Percentiles rank a stretch among this genome's conserved stretches.
phyloP scores from a whole-genome alignment of 2,329 filamentous ascomycete genomes.

The Blumeria graminis region DNA sequence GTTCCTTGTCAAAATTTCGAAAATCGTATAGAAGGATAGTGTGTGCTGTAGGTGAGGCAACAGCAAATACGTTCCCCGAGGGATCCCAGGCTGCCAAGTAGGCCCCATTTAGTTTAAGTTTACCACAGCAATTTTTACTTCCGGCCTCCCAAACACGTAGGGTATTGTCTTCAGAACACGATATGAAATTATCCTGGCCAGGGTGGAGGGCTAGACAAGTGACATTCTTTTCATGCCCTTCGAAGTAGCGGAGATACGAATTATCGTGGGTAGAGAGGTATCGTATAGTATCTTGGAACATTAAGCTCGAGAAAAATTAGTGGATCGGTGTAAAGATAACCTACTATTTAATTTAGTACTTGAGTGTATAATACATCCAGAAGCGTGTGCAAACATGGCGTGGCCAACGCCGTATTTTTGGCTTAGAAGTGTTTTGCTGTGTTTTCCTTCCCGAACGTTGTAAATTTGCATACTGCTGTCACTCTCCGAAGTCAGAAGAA shows the following conservation, averaged over 20 bases:
- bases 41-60: slow-evolving; percentile 60
- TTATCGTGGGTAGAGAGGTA: slow-evolving; percentile 89
- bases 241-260: slow-evolving; percentile 87
- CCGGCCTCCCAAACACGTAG: slow-evolving; percentile 69
- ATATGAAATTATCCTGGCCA: slow-evolving; percentile 73
- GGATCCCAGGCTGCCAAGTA: slow-evolving; percentile 80
- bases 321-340: slow-evolving; percentile 5
- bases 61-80: slow-evolving; percentile 72
- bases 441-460: slow-evolving; percentile 72
- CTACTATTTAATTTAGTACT: slow-evolving; percentile 81
- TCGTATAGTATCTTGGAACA: slow-evolving; percentile 42
- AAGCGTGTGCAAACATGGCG: slow-evolving; percentile 81
- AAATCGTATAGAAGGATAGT: slow-evolving; percentile 76
- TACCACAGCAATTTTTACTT: slow-evolving; percentile 53
- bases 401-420: slow-evolving; percentile 95
- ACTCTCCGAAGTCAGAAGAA: slow-evolving; percentile 71
- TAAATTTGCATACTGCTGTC: slow-evolving; percentile 94
- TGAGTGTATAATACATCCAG: slow-evolving; percentile 71
- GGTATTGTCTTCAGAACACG: slow-evolving; percentile 74
- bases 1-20: slow-evolving; percentile 78
- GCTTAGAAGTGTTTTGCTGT: slow-evolving; percentile 71
- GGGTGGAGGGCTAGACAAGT: slow-evolving; percentile 69
- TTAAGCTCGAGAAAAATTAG: neutral
- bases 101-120: slow-evolving; percentile 56
- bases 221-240: slow-evolving; percentile 65